A percentile compares a stretch with the other conserved stretches of the same genome.
phyloP scores from a whole-genome alignment of 768 basidiomycete genomes.

The Hygrocybe punicea region DNA sequence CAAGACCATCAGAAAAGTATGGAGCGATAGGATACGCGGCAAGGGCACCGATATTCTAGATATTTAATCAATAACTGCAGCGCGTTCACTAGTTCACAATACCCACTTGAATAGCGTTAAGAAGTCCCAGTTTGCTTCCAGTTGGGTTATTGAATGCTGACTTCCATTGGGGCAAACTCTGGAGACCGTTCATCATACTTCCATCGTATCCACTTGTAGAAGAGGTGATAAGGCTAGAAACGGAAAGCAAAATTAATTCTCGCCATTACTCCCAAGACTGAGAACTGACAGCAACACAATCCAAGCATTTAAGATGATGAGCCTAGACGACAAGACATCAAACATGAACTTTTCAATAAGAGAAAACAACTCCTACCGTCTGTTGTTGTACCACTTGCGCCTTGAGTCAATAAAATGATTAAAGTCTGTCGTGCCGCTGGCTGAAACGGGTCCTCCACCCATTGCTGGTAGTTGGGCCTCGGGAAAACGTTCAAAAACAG shows the following conservation, averaged over 20 bases:
- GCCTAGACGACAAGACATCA: constrained; percentile 30
- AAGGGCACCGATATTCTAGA: constrained; percentile 65
- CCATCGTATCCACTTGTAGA: constrained; percentile 76
- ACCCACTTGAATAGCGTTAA: constrained; percentile 71
- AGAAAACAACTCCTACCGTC: constrained; percentile 41
- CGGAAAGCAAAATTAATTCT: not conserved
- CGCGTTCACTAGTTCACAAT: not conserved
- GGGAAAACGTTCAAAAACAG: not conserved
- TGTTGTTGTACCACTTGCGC: constrained; percentile 76
- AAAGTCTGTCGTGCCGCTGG: constrained; percentile 37
- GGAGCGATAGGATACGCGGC: constrained; percentile 69
- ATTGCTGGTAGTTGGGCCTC: constrained; percentile 39
- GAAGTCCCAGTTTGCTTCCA: constrained; percentile 57
- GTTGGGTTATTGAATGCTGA: constrained; percentile 57
- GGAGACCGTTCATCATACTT: constrained; percentile 78
- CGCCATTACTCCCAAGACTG: not conserved
- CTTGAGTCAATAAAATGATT: constrained; percentile 59
- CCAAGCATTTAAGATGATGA: constrained; percentile 66
- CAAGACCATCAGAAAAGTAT: constrained; percentile 68
- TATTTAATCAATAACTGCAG: not conserved
- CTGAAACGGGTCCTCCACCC: constrained; percentile 49
- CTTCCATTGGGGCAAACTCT: constrained; percentile 63
- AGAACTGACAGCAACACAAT: constrained; percentile 57
- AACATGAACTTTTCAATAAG: not conserved
- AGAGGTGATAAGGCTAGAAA: constrained; percentile 62